These are phyloP conservation scores for Phyllachora maydis DNA, from an alignment of 2,329 filamentous ascomycete species.

Conservation along the genomic window DNA sequence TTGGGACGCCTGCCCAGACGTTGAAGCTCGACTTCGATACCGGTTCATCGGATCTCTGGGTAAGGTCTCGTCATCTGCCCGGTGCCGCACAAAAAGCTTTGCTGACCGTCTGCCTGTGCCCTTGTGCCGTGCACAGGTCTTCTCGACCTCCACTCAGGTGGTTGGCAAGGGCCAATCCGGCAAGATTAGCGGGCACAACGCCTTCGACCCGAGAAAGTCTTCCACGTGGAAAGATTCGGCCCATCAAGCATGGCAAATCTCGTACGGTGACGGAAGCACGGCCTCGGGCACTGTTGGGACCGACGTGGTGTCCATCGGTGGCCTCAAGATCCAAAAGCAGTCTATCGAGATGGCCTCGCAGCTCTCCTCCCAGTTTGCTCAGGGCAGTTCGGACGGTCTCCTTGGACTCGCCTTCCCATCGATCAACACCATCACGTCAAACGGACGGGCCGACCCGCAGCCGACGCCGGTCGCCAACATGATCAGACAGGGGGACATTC, in stretches of 20 bases:
- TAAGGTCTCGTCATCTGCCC: slow-evolving; percentile 11
- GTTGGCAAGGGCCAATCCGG: too few relatives aligned
- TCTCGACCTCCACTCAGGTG: slow-evolving; percentile 29
- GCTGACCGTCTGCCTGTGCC: too few relatives aligned
- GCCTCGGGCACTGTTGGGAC: slow-evolving; percentile 44
- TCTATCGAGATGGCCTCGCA: slow-evolving; percentile 41
- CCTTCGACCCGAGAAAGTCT: slow-evolving; percentile 41
- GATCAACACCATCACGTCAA: slow-evolving; percentile 36
- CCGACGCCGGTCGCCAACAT: slow-evolving; percentile 49
- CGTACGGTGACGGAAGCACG: slow-evolving; percentile 46
- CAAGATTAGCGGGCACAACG: slow-evolving; percentile 20
- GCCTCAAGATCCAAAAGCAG: slow-evolving; percentile 38
- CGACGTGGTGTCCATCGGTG: slow-evolving; percentile 40
- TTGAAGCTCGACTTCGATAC: slow-evolving; percentile 48
- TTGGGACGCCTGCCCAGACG: slow-evolving; percentile 44
- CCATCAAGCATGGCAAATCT: slow-evolving; percentile 39
- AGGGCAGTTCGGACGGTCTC: slow-evolving; percentile 38
- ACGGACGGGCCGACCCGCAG: slow-evolving; percentile 22
- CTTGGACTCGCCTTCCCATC: slow-evolving; percentile 43
- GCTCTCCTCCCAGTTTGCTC: slow-evolving; percentile 34
- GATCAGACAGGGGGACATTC: slow-evolving; percentile 27
- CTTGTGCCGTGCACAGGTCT: slow-evolving; percentile 18
- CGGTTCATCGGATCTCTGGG: slow-evolving; percentile 50
- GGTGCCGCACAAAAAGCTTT: too few relatives aligned
- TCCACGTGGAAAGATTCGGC: slow-evolving; percentile 29